Base-by-base conservation (phyloP, 805 yeast genomes). In the Candida qinlingensis region DNA sequence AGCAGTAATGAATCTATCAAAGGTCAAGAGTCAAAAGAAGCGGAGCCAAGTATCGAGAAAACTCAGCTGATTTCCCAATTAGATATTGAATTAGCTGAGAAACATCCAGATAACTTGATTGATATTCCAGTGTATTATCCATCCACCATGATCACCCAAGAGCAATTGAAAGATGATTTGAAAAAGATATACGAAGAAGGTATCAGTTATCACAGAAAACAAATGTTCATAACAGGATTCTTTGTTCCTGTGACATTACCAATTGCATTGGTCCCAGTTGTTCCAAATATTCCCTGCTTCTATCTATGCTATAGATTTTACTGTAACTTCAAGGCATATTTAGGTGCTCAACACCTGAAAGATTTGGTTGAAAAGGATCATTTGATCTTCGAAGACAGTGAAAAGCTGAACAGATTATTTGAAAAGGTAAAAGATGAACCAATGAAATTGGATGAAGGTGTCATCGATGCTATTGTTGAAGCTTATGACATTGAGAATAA, bases 201-300 rank as follows among this genome's bases (percentile, higher is more conserved):
- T 9, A 60, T 73, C 37, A 55, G 70, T 1, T 69, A 71, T 42
- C 96, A 91, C 59, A 66, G 65, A 45, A 82, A 76, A 58, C 76
- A 77, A 56, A 73, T 85, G 53, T 42, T 77, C 2, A 54, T 71
- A 37, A 79, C 85, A 54, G 73, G 78, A 1, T 50, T 83, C 12
- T 81, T 81, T 4, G 65, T 92, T 4, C 97, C 97, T 2, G 54
- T 91, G 41, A 81, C 95, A 0, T 56, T 88, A 3, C 98, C 98
- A 2, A 64, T 91, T 39, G 90, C 88, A 0, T 57, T 89, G 39
- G 61, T 92, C 0, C 98, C 98, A 0, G 73, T 91, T n/a, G 64
- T 90, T 4, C 98, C 98, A 25, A 91, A 91, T 58, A 78, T 91
- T 25, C 98, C 98, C 0, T 96, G 96, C 0, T 85, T 92, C 60